Percentiles rank a stretch among this genome's conserved stretches.
These are phyloP conservation scores for Kodamaea neixiangensis DNA, from an alignment of 805 yeast species.

Conservation along the genomic window DNA sequence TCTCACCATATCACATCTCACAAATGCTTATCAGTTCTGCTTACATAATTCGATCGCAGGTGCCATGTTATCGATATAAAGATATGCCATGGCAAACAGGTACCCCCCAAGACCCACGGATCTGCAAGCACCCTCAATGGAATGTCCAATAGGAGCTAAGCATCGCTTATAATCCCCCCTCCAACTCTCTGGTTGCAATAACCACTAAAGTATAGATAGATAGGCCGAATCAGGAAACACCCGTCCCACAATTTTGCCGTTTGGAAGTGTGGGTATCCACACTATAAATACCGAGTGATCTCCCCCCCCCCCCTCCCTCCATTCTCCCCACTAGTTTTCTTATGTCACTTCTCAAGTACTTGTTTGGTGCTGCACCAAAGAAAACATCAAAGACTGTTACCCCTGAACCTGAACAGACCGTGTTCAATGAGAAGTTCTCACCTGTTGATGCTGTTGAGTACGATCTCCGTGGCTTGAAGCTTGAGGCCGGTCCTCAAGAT, in stretches of 20 bases:
- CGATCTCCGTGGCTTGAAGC: conserved; percentile 5
- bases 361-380: conserved; percentile 5
- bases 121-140: no score
- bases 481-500: background rate
- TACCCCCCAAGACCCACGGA: no score
- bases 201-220: background rate
- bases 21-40: no score
- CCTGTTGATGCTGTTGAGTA: background rate
- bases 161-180: no score
- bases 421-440: background rate
- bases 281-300: background rate
- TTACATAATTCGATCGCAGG: no score
- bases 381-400: background rate
- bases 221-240: background rate
- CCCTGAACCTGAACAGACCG: background rate
- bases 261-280: background rate
- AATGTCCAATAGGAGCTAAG: no score
- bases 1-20: no score
- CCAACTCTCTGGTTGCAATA: background rate
- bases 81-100: no score
- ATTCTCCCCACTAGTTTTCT: background rate
- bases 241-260: background rate
- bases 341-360: conserved; percentile 3
- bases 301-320: background rate
- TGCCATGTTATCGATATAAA: no score